Conservation (phyloP, 257 asterid genomes). For the Fraxinus excelsior region DNA sequence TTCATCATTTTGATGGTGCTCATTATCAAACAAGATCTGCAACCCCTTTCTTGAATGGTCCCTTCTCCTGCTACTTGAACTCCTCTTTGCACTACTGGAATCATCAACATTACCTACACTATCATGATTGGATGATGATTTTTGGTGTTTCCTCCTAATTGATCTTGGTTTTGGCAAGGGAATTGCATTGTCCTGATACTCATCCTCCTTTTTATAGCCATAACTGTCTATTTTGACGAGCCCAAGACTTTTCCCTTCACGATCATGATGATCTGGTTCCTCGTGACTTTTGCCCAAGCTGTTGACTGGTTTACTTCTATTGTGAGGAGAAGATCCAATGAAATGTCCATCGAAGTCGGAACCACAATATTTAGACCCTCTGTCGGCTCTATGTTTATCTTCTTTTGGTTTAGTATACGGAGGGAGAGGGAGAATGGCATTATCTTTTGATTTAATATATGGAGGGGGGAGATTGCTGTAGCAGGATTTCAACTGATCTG, state of each 20-base stretch:
- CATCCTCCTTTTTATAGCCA: constrained; percentile 36
- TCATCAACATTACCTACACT: constrained; percentile 45
- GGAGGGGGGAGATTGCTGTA: constrained; percentile 57
- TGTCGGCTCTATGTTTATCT: constrained; percentile 31
- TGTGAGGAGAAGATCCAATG: constrained; percentile 16
- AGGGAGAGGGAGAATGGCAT: constrained; percentile 43
- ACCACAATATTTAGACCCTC: too few relatives aligned
- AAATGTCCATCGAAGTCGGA: background rate
- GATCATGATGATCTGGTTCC: constrained; percentile 30
- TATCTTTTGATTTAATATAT: constrained; percentile 58
- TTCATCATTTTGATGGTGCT: constrained; percentile 49
- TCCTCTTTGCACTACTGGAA: constrained; percentile 40
- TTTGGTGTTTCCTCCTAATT: constrained; percentile 65
- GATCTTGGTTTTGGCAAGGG: constrained; percentile 75
- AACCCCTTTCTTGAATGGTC: constrained; percentile 67
- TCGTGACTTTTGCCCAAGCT: constrained; percentile 28
- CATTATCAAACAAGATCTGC: constrained; percentile 60
- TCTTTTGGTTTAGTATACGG: constrained; percentile 64
- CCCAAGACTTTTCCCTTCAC: constrained; percentile 30
- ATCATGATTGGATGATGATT: constrained; percentile 43
- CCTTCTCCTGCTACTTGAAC: constrained; percentile 72
- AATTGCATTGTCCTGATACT: constrained; percentile 41
- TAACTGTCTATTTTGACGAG: constrained; percentile 27
- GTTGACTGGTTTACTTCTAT: constrained; percentile 24
- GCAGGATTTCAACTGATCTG: constrained; percentile 43